phyloP scores from a whole-genome alignment of 176 grass and related monocot genomes.

The Lolium multiflorum region DNA sequence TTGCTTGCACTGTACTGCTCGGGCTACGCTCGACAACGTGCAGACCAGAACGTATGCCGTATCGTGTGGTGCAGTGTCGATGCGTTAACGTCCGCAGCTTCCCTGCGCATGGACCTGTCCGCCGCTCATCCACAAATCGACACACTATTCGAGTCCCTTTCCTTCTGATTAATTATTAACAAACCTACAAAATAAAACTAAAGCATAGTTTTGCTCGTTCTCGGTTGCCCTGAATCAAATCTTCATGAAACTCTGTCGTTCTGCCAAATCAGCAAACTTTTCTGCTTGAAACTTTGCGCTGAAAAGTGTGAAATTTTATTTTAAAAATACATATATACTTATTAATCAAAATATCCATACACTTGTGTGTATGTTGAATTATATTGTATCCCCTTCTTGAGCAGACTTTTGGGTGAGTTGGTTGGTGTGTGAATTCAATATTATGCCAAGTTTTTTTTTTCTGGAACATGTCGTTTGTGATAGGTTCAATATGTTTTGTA shows the following conservation, averaged over 20 bases:
- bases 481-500: too few relatives aligned
- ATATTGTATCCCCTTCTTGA: too few relatives aligned
- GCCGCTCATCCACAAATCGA: neutral
- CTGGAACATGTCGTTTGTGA: too few relatives aligned
- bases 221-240: neutral
- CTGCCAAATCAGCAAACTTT: neutral
- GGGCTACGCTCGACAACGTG: slow-evolving; percentile 39
- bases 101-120: neutral
- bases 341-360: too few relatives aligned
- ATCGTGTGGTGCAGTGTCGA: neutral
- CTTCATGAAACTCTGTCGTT: neutral
- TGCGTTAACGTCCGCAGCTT: slow-evolving; percentile 28
- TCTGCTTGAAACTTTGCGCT: neutral
- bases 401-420: too few relatives aligned
- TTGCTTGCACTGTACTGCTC: slow-evolving; percentile 32
- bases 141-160: neutral
- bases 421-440: too few relatives aligned
- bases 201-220: neutral
- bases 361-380: too few relatives aligned
- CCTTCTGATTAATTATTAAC: neutral
- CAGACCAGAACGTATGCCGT: slow-evolving; percentile 42
- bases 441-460: too few relatives aligned
- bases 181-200: neutral
- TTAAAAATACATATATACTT: too few relatives aligned
- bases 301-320: too few relatives aligned